phyloP scores from a whole-genome alignment of 1,284 basidiomycete species.

The Rhizoctonia solani region DNA sequence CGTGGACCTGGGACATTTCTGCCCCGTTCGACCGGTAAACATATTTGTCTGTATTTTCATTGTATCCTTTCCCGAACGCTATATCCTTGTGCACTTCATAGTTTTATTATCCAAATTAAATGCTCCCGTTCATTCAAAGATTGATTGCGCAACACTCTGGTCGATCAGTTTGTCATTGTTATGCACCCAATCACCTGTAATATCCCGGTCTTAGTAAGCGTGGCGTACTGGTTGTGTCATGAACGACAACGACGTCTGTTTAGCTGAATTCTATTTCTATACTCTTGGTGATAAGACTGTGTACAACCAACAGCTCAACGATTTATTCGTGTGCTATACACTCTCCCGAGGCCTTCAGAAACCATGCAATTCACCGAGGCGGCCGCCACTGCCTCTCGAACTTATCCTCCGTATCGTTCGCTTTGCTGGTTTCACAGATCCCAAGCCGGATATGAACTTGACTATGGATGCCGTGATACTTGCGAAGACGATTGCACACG shows the following conservation, averaged over 20 bases:
- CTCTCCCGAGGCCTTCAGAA: constrained; percentile 22
- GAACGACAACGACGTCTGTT: not conserved
- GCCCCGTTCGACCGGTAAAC: not conserved
- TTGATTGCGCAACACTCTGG: not conserved
- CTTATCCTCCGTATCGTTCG: constrained; percentile 23
- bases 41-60: not conserved
- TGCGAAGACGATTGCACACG: not conserved
- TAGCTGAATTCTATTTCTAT: constrained; percentile 24
- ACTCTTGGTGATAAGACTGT: constrained; percentile 10
- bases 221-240: not conserved
- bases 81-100: not conserved
- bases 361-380: not conserved
- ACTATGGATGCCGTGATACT: not conserved
- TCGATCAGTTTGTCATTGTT: not conserved
- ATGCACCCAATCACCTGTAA: not conserved
- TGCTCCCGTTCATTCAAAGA: not conserved
- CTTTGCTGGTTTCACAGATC: constrained; percentile 24
- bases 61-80: not conserved
- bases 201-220: not conserved
- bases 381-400: constrained; percentile 25
- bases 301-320: constrained; percentile 28
- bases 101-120: not conserved
- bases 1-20: not conserved
- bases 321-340: constrained; percentile 27
- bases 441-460: constrained; percentile 6